Percentiles rank a stretch among this genome's conserved stretches.
These are phyloP conservation scores for Globisporangium canariense DNA, from an alignment of 352 stramenopile genomes.

Conservation along the genomic window DNA sequence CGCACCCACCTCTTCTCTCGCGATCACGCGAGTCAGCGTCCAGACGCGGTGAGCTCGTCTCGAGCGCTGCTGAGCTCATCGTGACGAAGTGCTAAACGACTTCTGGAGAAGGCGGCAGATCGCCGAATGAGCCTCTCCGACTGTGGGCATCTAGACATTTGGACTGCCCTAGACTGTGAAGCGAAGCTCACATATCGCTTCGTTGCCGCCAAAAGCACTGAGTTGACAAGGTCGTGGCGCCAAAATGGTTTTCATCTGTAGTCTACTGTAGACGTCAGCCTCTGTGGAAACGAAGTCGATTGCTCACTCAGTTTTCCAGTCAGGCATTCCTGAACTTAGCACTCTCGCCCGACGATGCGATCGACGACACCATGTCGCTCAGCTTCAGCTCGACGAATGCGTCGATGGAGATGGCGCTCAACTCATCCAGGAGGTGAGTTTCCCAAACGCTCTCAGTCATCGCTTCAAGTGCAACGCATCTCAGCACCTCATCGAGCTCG, in stretches of 20 bases:
- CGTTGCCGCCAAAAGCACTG: too few species aligned
- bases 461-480: neutral
- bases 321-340: slow-evolving; percentile 28
- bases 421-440: neutral
- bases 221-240: too few species aligned
- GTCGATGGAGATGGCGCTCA: slow-evolving; percentile 4
- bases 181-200: too few species aligned
- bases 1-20: slow-evolving; percentile 53
- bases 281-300: too few species aligned
- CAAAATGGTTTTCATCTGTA: too few species aligned
- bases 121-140: too few species aligned
- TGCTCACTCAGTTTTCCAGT: too few species aligned
- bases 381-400: slow-evolving; percentile 8
- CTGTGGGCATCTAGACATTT: too few species aligned
- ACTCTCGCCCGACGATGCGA: neutral
- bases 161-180: too few species aligned
- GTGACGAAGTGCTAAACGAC: too few species aligned
- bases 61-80: too few species aligned
- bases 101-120: too few species aligned
- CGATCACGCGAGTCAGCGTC: slow-evolving; percentile 67
- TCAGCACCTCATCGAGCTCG: slow-evolving; percentile 8
- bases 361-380: neutral
- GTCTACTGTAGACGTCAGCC: slow-evolving; percentile 1
- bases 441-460: slow-evolving; percentile 4
- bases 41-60: slow-evolving; percentile 36